A percentile compares a stretch with the other conserved stretches of the same genome.
Evolutionary conservation across 2,329 filamentous ascomycete genomes (phyloP).

Genomic region (Venturia oleaginea): DNA sequence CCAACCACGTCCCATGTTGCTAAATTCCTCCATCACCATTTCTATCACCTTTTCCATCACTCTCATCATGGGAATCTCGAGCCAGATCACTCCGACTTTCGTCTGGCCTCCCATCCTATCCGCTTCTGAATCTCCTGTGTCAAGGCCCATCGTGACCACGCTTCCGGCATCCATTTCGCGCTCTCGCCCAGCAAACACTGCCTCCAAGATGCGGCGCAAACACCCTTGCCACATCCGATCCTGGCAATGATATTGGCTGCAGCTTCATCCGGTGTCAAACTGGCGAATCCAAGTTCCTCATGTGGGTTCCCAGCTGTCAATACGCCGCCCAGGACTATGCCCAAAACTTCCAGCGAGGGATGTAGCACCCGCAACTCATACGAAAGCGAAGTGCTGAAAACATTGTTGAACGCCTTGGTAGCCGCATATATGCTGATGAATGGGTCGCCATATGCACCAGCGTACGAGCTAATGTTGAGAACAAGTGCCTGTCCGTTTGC

Average conservation of each 20-base stretch:
- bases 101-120: background rate
- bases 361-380: constrained; percentile 5
- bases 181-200: constrained; percentile 9
- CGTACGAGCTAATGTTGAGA: constrained; percentile 13
- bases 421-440: constrained; percentile 6
- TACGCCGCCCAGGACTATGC: background rate
- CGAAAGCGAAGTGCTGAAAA: constrained; percentile 9
- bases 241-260: constrained; percentile 7
- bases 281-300: background rate
- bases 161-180: constrained; percentile 4
- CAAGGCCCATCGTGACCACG: background rate
- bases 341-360: constrained; percentile 2
- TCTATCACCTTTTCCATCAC: no score
- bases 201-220: background rate
- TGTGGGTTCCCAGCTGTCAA: background rate
- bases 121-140: background rate
- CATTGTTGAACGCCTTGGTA: constrained; percentile 11
- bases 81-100: background rate
- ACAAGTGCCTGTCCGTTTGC: background rate
- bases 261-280: background rate
- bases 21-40: no score
- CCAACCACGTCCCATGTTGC: no score
- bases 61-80: no score
- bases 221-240: constrained; percentile 5
- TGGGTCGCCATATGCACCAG: background rate